Evolutionary conservation across 2,329 filamentous ascomycete species (phyloP), one percentile per base, ranked within the genome.

Genomic region (Aspergillus phoenicis): DNA sequence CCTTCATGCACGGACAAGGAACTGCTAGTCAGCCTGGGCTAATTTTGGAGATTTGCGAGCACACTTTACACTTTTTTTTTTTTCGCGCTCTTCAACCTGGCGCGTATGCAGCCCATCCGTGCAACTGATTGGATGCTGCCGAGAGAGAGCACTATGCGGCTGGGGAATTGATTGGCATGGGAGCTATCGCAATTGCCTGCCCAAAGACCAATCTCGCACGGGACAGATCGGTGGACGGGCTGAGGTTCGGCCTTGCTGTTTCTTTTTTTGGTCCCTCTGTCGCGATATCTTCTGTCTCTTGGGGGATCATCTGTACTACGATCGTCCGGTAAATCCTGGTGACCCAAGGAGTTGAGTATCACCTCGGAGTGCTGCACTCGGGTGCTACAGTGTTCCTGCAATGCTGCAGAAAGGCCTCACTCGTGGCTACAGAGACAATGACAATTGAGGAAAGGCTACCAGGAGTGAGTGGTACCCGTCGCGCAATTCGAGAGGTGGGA

Each of bases 1-100:
- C 41, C 8, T 45, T 52, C 63, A 56, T 61, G 65, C 62, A 61
- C 59, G 52, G 59, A 53, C 53, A 57, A 58, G 65, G 61, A 64
- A 64, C 63, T 30, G 62, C 57, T 56, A 60, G 60, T 52, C 49
- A 58, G 11, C 38, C 36, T 20, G 43, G 59, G 63, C 65, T 67
- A 68, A 68, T 68, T 68, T 67, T 68, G 66, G 66, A 67, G 53
- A 62, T 68, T 67, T 61, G 55, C 24, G 49, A 45, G 52, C 52
- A 39, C 41, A 13, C 11, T 36, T 36, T 36, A 15, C 33, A 13
- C 28, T 30, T 30, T 30, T 30, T 30, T 30, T 30, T 8, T 11
- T 30, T 33, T 58, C 56, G 48, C 47, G 51, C 47, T 57, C 57
- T 53, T 24, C 39, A 54, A 55, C 28, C 63, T 62, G 60, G 64